Evolutionary conservation across 108 stramenopile genomes (phyloP).

Genomic region (Cylindrotheca closterium): DNA sequence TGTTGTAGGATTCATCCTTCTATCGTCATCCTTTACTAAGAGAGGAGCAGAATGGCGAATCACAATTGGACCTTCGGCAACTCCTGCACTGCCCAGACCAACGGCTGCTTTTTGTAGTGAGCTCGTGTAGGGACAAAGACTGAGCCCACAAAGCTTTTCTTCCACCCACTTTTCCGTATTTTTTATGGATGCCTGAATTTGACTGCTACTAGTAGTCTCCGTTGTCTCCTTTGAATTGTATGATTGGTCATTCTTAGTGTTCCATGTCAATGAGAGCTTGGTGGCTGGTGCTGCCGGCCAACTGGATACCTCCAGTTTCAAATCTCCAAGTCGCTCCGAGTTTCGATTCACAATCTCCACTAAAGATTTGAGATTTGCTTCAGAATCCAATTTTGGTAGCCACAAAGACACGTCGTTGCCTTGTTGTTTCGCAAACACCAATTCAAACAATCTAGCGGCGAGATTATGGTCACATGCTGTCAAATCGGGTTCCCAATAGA

Average conservation of each 20-base stretch:
- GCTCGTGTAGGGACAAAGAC: conserved; percentile 55
- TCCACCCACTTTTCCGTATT: conserved; percentile 46
- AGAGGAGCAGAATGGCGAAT: neutral
- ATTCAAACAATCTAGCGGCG: neutral
- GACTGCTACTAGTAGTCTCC: neutral
- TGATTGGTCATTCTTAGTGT: neutral
- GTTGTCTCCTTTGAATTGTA: neutral
- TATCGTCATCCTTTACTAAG: conserved; percentile 3
- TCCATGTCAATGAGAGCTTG: neutral
- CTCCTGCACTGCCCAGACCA: conserved; percentile 39
- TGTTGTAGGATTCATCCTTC: conserved; percentile 1
- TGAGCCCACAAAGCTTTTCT: conserved; percentile 39
- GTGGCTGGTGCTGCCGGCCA: neutral
- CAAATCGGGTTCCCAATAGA: neutral
- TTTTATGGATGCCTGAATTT: conserved; percentile 5
- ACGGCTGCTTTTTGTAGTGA: conserved; percentile 47
- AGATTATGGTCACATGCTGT: neutral
- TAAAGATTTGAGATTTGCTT: neutral
- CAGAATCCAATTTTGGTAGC: neutral
- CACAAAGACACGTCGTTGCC: neutral
- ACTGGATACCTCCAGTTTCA: neutral
- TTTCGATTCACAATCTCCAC: neutral
- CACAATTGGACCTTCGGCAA: neutral
- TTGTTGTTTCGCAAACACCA: neutral
- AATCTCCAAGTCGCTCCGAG: neutral